Percentiles rank a stretch among this genome's conserved stretches.
Evolutionary conservation across 2,329 filamentous ascomycete species (phyloP).

Genomic region (Thyridium curvatum): DNA sequence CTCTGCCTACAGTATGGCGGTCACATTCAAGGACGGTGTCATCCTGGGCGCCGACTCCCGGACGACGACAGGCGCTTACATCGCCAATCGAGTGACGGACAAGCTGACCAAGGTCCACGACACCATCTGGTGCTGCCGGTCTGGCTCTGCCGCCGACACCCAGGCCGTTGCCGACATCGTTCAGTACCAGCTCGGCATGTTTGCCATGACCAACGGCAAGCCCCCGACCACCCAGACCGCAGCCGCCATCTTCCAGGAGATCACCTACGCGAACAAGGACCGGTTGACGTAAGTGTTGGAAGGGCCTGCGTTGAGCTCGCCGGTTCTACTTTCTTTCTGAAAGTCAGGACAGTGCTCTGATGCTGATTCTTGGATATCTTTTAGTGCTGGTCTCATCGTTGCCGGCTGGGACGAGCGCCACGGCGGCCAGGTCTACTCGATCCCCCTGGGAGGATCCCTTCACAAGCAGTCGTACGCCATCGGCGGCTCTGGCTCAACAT

Average conservation of each 20-base stretch:
- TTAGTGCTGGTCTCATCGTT: constrained; percentile 91
- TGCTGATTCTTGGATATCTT: too few species aligned
- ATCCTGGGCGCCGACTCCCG: constrained; percentile 93
- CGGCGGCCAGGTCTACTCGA: constrained; percentile 95
- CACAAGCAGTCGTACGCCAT: constrained; percentile 97
- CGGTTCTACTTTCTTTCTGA: not conserved
- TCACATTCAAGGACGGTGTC: constrained; percentile 97
- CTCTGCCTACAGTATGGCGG: constrained; percentile 70
- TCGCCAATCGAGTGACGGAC: constrained; percentile 98
- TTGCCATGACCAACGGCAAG: constrained; percentile 84
- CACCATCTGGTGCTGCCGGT: constrained; percentile 99
- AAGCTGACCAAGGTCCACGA: constrained; percentile 98
- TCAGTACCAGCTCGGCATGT: constrained; percentile 91
- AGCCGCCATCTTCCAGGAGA: constrained; percentile 92
- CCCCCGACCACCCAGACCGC: constrained; percentile 91
- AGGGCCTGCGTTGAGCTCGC: too few species aligned
- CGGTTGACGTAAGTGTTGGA: constrained; percentile 70
- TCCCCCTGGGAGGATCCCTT: constrained; percentile 90
- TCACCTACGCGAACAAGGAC: constrained; percentile 98
- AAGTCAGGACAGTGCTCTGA: too few species aligned
- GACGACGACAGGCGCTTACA: constrained; percentile 96
- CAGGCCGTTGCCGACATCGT: constrained; percentile 98
- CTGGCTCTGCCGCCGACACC: constrained; percentile 93
- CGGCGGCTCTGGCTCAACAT: constrained; percentile 93
- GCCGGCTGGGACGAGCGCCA: constrained; percentile 95